Evolutionary conservation across 148 eudicot species (phyloP).

Genomic region (Fallopia convolvulus): DNA sequence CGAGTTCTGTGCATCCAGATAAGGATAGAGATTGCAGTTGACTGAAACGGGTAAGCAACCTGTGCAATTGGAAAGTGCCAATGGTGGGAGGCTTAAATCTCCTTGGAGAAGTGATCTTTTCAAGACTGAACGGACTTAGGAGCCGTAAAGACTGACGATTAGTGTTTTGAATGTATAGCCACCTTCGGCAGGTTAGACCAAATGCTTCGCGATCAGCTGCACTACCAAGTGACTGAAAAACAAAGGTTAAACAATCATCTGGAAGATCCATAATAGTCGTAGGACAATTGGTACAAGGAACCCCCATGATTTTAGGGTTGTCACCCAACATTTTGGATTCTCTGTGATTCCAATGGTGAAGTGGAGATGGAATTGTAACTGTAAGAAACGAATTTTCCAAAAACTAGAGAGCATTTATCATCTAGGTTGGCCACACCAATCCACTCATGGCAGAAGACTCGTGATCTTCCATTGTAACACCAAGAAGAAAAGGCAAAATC

Average conservation of each 20-base stretch:
- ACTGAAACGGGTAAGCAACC: slow-evolving; percentile 38
- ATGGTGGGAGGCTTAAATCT: slow-evolving; percentile 14
- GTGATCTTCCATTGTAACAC: slow-evolving; percentile 2
- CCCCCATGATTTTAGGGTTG: background rate
- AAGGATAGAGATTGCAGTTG: slow-evolving; percentile 40
- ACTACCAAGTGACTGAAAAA: slow-evolving; percentile 35
- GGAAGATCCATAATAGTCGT: slow-evolving; percentile 51
- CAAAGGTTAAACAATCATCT: slow-evolving; percentile 49
- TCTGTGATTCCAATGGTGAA: background rate
- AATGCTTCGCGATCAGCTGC: slow-evolving; percentile 51
- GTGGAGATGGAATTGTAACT: background rate
- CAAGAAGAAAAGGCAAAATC: background rate
- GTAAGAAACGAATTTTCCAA: background rate
- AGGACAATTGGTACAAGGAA: background rate
- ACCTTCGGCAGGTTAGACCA: slow-evolving; percentile 63
- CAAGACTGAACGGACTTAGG: slow-evolving; percentile 35
- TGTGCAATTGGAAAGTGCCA: slow-evolving; percentile 29
- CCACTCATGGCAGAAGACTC: background rate
- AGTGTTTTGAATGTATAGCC: slow-evolving; percentile 52
- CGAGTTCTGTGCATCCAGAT: slow-evolving; percentile 51
- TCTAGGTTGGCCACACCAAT: background rate
- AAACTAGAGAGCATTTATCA: background rate
- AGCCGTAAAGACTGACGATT: slow-evolving; percentile 49
- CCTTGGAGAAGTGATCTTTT: slow-evolving; percentile 20
- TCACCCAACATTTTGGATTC: background rate